Evolutionary conservation across 257 asterid species (phyloP).

Genomic region (Echium plantagineum): DNA sequence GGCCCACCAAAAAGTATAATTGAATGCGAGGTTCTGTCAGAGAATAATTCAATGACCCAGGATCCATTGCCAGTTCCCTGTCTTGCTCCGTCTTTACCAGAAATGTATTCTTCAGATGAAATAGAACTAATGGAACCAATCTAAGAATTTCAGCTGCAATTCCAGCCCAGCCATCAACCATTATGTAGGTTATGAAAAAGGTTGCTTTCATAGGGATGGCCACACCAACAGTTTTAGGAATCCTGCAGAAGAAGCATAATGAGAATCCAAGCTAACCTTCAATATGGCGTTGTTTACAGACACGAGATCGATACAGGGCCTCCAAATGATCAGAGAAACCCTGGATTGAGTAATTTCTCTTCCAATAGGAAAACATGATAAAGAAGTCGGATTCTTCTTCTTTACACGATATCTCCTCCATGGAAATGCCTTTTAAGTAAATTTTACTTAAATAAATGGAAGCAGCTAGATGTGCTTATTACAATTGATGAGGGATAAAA

Average conservation of each 20-base stretch:
- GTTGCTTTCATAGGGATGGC: slow-evolving; percentile 84
- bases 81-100: slow-evolving; percentile 62
- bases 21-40: slow-evolving; percentile 64
- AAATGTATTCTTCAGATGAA: slow-evolving; percentile 59
- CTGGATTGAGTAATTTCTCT: no score
- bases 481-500: background rate
- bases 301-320: background rate
- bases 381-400: no score
- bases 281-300: background rate
- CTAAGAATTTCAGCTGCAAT: slow-evolving; percentile 70
- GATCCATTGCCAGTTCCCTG: slow-evolving; percentile 65
- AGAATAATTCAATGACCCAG: slow-evolving; percentile 45
- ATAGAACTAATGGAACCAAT: slow-evolving; percentile 48
- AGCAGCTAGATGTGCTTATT: background rate
- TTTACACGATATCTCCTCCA: background rate
- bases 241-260: slow-evolving; percentile 30
- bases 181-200: slow-evolving; percentile 69
- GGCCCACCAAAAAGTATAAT: slow-evolving; percentile 69
- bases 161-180: slow-evolving; percentile 96
- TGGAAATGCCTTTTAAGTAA: background rate
- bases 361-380: no score
- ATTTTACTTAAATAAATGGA: no score
- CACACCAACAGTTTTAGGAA: slow-evolving; percentile 68
- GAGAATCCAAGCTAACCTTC: background rate
- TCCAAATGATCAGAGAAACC: no score